Percentiles rank a stretch among this genome's conserved stretches.
Conservation (phyloP, 768 basidiomycete species). For the Mycena kentingensis region DNA sequence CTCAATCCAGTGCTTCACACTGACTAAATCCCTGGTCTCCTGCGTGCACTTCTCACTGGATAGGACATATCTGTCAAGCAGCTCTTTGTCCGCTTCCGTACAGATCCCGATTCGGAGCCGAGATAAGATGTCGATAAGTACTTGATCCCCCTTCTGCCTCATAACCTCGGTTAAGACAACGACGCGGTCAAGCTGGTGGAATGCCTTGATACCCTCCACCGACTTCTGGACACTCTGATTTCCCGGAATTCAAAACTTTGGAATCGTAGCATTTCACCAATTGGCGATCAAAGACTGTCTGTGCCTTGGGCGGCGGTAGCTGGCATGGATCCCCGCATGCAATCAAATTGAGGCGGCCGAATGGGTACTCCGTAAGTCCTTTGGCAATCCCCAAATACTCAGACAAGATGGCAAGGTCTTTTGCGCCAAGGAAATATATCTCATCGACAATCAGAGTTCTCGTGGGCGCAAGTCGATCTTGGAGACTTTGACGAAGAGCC, state of each 20-base stretch:
- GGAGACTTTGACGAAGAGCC: neutral
- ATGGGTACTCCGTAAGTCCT: constrained; percentile 6
- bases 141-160: constrained; percentile 19
- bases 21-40: constrained; percentile 2
- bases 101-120: constrained; percentile 14
- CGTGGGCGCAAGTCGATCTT: neutral
- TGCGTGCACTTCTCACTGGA: constrained; percentile 4
- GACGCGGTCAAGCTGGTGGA: constrained; percentile 12
- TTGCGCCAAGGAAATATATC: constrained; percentile 9
- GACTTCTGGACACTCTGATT: constrained; percentile 11
- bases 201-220: constrained; percentile 14
- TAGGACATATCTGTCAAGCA: constrained; percentile 18
- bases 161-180: constrained; percentile 22
- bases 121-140: constrained; percentile 11
- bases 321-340: constrained; percentile 11
- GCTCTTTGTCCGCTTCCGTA: constrained; percentile 14
- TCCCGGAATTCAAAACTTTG: constrained; percentile 7
- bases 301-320: constrained; percentile 7
- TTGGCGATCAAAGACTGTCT: constrained; percentile 5
- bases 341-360: constrained; percentile 5
- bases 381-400: constrained; percentile 11
- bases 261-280: constrained; percentile 12
- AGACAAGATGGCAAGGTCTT: constrained; percentile 2
- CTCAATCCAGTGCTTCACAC: constrained; percentile 6
- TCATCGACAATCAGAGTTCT: constrained; percentile 15